These are phyloP conservation scores for Diaporthe citrichinensis DNA, from an alignment of 2,329 filamentous ascomycete genomes.

Conservation along the genomic window DNA sequence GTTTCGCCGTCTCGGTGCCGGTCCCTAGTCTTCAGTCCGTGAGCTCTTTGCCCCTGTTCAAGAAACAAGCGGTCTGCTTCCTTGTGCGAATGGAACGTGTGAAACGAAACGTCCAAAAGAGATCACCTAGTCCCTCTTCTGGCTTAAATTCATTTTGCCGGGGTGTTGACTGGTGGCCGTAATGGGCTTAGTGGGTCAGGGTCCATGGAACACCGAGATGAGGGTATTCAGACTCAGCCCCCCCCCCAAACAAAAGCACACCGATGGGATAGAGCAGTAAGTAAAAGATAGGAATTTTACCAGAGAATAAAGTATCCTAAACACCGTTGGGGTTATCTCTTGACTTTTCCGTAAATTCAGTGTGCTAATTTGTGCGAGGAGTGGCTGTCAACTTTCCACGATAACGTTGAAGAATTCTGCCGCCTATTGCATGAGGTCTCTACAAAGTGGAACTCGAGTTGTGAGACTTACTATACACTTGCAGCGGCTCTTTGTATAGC, in stretches of 20 bases:
- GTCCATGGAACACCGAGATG: neutral
- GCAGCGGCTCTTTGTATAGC: neutral
- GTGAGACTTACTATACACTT: slow-evolving; percentile 4
- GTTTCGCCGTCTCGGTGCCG: slow-evolving; percentile 31
- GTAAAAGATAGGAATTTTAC: neutral
- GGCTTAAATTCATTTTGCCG: neutral
- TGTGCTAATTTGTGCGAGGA: neutral
- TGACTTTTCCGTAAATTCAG: neutral
- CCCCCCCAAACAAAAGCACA: neutral
- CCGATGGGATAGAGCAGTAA: neutral
- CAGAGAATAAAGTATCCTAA: neutral
- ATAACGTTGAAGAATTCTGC: too few relatives aligned
- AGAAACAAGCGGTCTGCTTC: neutral
- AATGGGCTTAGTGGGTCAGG: neutral
- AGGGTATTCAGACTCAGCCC: neutral
- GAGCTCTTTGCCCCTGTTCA: slow-evolving; percentile 1
- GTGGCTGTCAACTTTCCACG: neutral
- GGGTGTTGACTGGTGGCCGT: neutral
- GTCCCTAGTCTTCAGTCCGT: slow-evolving; percentile 23
- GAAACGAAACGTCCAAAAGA: slow-evolving; percentile 3
- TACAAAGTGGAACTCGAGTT: neutral
- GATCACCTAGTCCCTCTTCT: neutral
- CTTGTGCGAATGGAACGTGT: neutral
- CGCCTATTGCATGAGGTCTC: neutral
- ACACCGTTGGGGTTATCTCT: too few relatives aligned